Evolutionary conservation across 495 filamentous ascomycete species (phyloP).

Genomic region (Platismatia glauca): DNA sequence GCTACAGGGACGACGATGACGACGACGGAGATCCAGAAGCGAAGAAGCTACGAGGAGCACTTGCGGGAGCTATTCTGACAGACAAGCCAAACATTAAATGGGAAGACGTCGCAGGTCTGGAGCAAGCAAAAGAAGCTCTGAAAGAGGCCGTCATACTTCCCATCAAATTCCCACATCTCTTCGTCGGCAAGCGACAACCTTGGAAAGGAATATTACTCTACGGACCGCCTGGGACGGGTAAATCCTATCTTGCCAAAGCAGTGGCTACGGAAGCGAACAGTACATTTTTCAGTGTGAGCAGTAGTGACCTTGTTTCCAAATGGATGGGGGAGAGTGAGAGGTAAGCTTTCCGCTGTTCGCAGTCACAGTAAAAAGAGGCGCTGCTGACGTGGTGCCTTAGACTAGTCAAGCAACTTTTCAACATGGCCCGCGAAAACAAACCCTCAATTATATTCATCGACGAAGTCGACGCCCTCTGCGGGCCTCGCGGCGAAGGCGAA

Average conservation of each 20-base stretch:
- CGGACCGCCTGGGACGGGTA: slow-evolving; percentile 92
- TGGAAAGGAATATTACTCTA: slow-evolving; percentile 98
- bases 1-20: slow-evolving; percentile 47
- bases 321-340: slow-evolving; percentile 99
- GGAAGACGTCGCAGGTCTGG: slow-evolving; percentile 97
- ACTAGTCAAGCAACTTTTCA: slow-evolving; percentile 93
- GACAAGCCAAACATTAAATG: slow-evolving; percentile 93
- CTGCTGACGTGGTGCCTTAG: slow-evolving; percentile 34
- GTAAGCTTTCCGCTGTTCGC: slow-evolving; percentile 38
- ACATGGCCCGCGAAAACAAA: slow-evolving; percentile 96
- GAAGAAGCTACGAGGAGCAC: slow-evolving; percentile 86
- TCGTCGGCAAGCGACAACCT: slow-evolving; percentile 91
- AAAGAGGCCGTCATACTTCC: slow-evolving; percentile 96
- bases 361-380: not conserved
- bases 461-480: slow-evolving; percentile 95
- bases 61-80: slow-evolving; percentile 84
- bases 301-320: slow-evolving; percentile 91
- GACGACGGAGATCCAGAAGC: slow-evolving; percentile 75
- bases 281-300: slow-evolving; percentile 98
- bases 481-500: slow-evolving; percentile 93
- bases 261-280: slow-evolving; percentile 98
- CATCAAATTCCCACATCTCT: slow-evolving; percentile 96
- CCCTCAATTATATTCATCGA: slow-evolving; percentile 99
- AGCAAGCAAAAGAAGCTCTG: slow-evolving; percentile 89
- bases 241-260: slow-evolving; percentile 92